Evolutionary conservation across 768 basidiomycete species (phyloP).

Genomic region (Stropharia rugosoannulata): DNA sequence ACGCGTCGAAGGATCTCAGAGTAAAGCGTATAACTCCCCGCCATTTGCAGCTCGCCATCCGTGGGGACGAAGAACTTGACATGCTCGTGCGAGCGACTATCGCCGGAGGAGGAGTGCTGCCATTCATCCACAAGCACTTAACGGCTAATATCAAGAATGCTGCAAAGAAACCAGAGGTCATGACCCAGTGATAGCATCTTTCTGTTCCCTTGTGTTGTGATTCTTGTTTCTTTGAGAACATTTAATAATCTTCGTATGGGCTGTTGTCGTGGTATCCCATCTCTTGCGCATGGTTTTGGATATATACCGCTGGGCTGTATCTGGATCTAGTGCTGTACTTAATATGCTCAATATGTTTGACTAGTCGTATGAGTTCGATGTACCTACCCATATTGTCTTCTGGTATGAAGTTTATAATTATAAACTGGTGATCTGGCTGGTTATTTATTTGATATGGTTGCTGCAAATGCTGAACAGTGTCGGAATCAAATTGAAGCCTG

Average conservation of each 20-base stretch:
- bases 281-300: constrained; percentile 7
- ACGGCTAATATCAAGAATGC: constrained; percentile 50
- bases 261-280: neutral
- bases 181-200: constrained; percentile 9
- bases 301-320: constrained; percentile 5
- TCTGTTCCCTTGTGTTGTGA: neutral
- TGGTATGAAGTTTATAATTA: constrained; percentile 14
- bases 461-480: neutral
- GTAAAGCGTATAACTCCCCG: constrained; percentile 97
- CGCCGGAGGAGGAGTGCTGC: constrained; percentile 84
- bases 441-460: constrained; percentile 10
- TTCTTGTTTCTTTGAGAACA: neutral
- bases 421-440: constrained; percentile 13
- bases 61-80: constrained; percentile 97
- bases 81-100: constrained; percentile 92
- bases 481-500: too few species aligned
- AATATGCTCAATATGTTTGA: constrained; percentile 19
- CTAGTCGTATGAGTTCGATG: constrained; percentile 11
- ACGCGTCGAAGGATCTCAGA: constrained; percentile 95
- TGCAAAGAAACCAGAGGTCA: constrained; percentile 43
- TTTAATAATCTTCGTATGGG: constrained; percentile 1
- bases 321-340: constrained; percentile 12
- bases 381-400: constrained; percentile 7
- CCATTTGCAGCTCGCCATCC: constrained; percentile 93
- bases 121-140: constrained; percentile 86